phyloP scores from a whole-genome alignment of 768 basidiomycete genomes.

The Boletus subcaerulescens region DNA sequence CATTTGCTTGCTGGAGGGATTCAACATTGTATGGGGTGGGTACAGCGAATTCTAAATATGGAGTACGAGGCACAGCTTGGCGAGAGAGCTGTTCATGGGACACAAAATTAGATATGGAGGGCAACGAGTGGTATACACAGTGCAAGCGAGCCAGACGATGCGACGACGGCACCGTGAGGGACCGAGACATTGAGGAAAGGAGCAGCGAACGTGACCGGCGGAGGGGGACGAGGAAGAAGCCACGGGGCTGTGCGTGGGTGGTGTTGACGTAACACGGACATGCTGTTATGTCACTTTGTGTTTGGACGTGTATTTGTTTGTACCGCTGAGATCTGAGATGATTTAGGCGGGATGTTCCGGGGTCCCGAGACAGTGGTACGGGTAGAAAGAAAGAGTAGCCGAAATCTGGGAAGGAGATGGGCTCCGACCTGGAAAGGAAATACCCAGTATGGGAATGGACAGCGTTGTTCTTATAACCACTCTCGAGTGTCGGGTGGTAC shows the following conservation, averaged over 20 bases:
- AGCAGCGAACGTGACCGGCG: constrained; percentile 12
- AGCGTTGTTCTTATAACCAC: constrained; percentile 35
- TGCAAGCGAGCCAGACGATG: too few relatives aligned
- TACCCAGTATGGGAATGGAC: constrained; percentile 23
- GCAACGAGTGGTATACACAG: too few relatives aligned
- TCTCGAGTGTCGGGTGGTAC: constrained; percentile 11
- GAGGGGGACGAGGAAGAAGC: neutral
- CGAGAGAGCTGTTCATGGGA: neutral
- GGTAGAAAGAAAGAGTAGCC: constrained; percentile 37
- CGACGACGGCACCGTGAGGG: constrained; percentile 7
- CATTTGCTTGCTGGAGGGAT: neutral
- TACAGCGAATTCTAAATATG: constrained; percentile 3
- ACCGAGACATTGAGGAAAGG: neutral
- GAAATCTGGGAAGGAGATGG: constrained; percentile 36
- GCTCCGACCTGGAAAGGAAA: constrained; percentile 22
- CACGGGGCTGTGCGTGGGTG: constrained; percentile 30
- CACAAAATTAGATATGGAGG: too few relatives aligned
- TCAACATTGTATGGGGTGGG: neutral
- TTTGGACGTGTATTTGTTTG: constrained; percentile 19
- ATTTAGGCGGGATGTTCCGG: constrained; percentile 32
- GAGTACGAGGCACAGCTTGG: constrained; percentile 11
- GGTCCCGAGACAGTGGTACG: constrained; percentile 33
- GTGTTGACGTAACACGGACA: constrained; percentile 33
- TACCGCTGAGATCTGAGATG: constrained; percentile 29
- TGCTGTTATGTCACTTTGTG: constrained; percentile 28